Percentiles rank a stretch among this genome's conserved stretches.
Evolutionary conservation across 306 rosid genomes (phyloP).

Genomic region (Rosa persica): DNA sequence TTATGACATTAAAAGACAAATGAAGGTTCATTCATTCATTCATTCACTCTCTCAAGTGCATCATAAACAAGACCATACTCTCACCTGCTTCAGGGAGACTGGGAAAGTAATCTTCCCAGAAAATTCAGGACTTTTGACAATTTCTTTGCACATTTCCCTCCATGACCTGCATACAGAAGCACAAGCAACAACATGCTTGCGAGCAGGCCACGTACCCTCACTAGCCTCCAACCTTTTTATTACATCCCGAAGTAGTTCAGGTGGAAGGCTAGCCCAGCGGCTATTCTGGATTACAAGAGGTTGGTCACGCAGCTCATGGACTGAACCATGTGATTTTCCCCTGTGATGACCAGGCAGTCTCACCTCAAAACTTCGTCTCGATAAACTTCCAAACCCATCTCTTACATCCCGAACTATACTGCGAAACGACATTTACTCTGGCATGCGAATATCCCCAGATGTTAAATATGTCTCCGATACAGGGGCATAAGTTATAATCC

Average conservation of each 20-base stretch:
- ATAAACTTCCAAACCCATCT: conserved; percentile 84
- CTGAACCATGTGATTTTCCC: conserved; percentile 67
- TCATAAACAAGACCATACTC: conserved; percentile 5
- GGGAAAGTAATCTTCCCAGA: conserved; percentile 90
- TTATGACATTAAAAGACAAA: no score
- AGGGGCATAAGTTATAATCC: conserved; percentile 21
- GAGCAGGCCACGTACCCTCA: conserved; percentile 85
- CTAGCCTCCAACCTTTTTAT: conserved; percentile 77
- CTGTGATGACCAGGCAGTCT: conserved; percentile 69
- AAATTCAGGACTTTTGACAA: conserved; percentile 65
- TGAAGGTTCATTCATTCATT: no score
- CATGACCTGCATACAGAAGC: conserved; percentile 87
- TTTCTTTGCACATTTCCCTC: conserved; percentile 93
- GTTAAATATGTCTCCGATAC: conserved; percentile 25
- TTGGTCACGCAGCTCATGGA: conserved; percentile 58
- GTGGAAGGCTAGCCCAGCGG: conserved; percentile 86
- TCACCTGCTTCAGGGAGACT: conserved; percentile 84
- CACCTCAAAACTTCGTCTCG: conserved; percentile 78
- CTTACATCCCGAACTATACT: conserved; percentile 88
- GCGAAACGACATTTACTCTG: conserved; percentile 81
- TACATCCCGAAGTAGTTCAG: conserved; percentile 82
- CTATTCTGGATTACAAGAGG: conserved; percentile 52
- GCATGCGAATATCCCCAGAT: conserved; percentile 33
- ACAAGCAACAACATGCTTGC: conserved; percentile 76
- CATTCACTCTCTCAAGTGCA: not conserved